Conservation (phyloP, 2,329 filamentous ascomycete genomes). For the Neofusicoccum parvum region DNA sequence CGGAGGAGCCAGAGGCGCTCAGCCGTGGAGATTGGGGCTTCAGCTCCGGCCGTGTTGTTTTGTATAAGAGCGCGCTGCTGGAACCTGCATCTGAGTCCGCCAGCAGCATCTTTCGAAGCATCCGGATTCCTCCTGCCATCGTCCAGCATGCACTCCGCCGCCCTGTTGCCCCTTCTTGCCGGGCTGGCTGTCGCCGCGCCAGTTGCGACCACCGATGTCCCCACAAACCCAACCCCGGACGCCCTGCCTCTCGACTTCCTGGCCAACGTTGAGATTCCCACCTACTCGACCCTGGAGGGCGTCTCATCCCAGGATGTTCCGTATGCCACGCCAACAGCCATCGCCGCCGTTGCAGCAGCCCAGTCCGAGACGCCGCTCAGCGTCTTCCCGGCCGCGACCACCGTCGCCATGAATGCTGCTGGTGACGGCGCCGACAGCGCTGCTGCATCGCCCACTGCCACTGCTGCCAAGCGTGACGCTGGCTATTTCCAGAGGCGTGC, state of each 20-base stretch:
- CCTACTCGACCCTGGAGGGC: slow-evolving; percentile 15
- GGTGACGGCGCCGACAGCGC: slow-evolving; percentile 3
- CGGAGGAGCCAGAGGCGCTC: no score
- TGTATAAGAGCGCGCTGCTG: no score
- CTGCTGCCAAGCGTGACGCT: slow-evolving; percentile 16
- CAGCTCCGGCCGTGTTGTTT: no score
- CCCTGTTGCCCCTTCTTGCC: slow-evolving; percentile 2
- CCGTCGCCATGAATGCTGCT: slow-evolving; percentile 17
- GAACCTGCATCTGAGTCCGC: no score
- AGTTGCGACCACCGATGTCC: neutral
- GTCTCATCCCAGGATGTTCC: slow-evolving; percentile 19
- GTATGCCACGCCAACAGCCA: slow-evolving; percentile 18
- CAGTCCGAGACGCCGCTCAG: slow-evolving; percentile 18
- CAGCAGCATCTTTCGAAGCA: no score
- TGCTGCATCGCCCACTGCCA: neutral
- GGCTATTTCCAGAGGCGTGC: slow-evolving; percentile 11
- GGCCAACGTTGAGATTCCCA: slow-evolving; percentile 19
- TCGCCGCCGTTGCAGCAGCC: slow-evolving; percentile 3
- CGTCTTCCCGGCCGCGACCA: slow-evolving; percentile 18
- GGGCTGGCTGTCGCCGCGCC: slow-evolving; percentile 3
- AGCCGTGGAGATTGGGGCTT: no score
- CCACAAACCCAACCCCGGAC: slow-evolving; percentile 13
- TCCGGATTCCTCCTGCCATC: no score
- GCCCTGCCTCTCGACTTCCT: slow-evolving; percentile 19
- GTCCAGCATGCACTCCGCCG: neutral